These are phyloP conservation scores for Omphalotus olearius DNA, from an alignment of 1,284 basidiomycete genomes.

Conservation along the genomic window DNA sequence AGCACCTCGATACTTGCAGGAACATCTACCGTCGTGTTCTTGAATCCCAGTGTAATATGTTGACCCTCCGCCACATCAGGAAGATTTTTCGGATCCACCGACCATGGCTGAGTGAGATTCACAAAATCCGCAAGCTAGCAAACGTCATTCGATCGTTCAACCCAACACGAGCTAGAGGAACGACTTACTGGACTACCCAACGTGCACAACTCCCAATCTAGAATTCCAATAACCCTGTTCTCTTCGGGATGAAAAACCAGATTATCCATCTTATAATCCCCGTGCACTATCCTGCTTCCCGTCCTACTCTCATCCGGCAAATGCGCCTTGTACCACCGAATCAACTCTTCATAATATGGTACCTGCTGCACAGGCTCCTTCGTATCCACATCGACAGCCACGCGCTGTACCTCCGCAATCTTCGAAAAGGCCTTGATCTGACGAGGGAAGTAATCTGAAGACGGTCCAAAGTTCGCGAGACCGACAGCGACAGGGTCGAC, in stretches of 20 bases:
- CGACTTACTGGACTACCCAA: constrained; percentile 78
- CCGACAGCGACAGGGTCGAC: constrained; percentile 69
- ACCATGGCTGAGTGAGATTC: constrained; percentile 86
- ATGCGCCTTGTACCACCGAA: constrained; percentile 72
- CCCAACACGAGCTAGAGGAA: neutral
- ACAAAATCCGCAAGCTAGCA: constrained; percentile 85
- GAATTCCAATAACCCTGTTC: constrained; percentile 87
- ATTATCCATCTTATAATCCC: constrained; percentile 97
- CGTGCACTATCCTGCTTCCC: constrained; percentile 80
- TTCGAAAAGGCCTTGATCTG: constrained; percentile 84
- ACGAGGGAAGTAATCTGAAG: constrained; percentile 82
- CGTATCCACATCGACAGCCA: constrained; percentile 61
- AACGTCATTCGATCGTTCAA: neutral
- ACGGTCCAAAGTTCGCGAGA: constrained; percentile 76
- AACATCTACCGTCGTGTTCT: constrained; percentile 50
- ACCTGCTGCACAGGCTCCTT: constrained; percentile 60
- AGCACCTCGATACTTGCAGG: constrained; percentile 73
- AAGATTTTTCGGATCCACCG: constrained; percentile 48
- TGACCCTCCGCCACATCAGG: constrained; percentile 15
- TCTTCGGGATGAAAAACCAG: constrained; percentile 91
- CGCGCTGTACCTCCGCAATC: constrained; percentile 69
- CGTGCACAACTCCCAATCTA: constrained; percentile 97
- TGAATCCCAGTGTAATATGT: constrained; percentile 46
- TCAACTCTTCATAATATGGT: constrained; percentile 69
- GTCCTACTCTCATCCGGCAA: constrained; percentile 73